These are phyloP conservation scores for Calocybe gambosa DNA, from an alignment of 1,284 basidiomycete species.

Conservation along the genomic window DNA sequence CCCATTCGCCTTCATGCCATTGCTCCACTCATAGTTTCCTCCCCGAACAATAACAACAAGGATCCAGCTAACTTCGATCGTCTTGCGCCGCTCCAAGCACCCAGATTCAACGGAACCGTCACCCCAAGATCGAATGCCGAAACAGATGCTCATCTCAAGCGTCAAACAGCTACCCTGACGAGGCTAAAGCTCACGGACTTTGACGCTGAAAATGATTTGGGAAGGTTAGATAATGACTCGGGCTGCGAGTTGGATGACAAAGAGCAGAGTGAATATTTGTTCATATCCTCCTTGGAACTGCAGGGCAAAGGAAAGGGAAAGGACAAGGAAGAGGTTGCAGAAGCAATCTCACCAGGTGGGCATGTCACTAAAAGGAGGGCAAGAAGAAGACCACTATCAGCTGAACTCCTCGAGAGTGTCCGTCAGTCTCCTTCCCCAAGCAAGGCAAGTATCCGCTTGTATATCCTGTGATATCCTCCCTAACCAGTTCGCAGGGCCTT, in stretches of 20 bases:
- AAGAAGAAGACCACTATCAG: conserved; percentile 59
- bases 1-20: conserved; percentile 40
- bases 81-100: conserved; percentile 58
- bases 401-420: conserved; percentile 52
- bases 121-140: conserved; percentile 54
- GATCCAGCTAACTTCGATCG: conserved; percentile 44
- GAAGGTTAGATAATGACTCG: conserved; percentile 40
- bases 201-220: conserved; percentile 36
- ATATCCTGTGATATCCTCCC: conserved; percentile 7
- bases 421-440: conserved; percentile 36
- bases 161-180: conserved; percentile 62
- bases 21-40: conserved; percentile 46
- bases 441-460: conserved; percentile 29
- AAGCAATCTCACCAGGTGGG: conserved; percentile 62
- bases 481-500: conserved; percentile 16
- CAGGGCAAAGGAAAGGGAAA: conserved; percentile 28
- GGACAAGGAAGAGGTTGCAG: conserved; percentile 54
- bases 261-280: conserved; percentile 25
- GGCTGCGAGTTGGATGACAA: conserved; percentile 41
- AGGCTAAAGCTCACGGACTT: conserved; percentile 56
- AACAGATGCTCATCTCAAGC: conserved; percentile 53
- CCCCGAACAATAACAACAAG: conserved; percentile 25
- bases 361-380: conserved; percentile 68
- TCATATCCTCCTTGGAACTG: conserved; percentile 23
- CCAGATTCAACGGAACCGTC: conserved; percentile 45